These are phyloP conservation scores for Paxillus involutus DNA, from an alignment of 768 basidiomycete genomes.

Conservation along the genomic window DNA sequence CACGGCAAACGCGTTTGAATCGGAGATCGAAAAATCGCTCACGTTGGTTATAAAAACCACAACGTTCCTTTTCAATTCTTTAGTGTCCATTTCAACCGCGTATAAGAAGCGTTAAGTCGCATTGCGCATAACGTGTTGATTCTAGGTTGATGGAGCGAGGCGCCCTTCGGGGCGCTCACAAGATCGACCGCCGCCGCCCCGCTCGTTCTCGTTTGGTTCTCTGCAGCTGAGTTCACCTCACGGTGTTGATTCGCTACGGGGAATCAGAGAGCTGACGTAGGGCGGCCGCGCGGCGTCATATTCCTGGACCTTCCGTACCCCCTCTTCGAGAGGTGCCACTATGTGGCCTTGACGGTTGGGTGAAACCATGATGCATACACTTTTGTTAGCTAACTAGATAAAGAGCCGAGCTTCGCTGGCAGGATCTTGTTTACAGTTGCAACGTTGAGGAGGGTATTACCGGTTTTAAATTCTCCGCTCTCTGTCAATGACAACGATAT, in stretches of 20 bases:
- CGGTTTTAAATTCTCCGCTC: too few species aligned
- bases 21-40: constrained; percentile 25
- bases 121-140: constrained; percentile 52
- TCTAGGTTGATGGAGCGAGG: constrained; percentile 84
- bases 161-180: constrained; percentile 50
- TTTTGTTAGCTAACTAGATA: too few species aligned
- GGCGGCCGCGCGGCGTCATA: constrained; percentile 63
- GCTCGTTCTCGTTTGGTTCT: constrained; percentile 38
- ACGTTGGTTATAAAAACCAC: constrained; percentile 23
- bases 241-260: constrained; percentile 53
- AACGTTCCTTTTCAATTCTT: constrained; percentile 26
- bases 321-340: constrained; percentile 53
- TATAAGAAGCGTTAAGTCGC: constrained; percentile 60
- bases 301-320: constrained; percentile 80
- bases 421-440: too few species aligned
- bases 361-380: constrained; percentile 81
- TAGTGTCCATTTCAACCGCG: constrained; percentile 69
- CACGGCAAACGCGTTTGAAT: constrained; percentile 12
- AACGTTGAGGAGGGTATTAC: too few species aligned
- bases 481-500: too few species aligned
- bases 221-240: constrained; percentile 46
- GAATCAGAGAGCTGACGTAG: constrained; percentile 43
- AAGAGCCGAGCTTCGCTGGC: too few species aligned
- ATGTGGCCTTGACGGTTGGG: constrained; percentile 81
- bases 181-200: constrained; percentile 41